phyloP scores from a whole-genome alignment of 2,329 filamentous ascomycete genomes.

The Westerdykella sp. region DNA sequence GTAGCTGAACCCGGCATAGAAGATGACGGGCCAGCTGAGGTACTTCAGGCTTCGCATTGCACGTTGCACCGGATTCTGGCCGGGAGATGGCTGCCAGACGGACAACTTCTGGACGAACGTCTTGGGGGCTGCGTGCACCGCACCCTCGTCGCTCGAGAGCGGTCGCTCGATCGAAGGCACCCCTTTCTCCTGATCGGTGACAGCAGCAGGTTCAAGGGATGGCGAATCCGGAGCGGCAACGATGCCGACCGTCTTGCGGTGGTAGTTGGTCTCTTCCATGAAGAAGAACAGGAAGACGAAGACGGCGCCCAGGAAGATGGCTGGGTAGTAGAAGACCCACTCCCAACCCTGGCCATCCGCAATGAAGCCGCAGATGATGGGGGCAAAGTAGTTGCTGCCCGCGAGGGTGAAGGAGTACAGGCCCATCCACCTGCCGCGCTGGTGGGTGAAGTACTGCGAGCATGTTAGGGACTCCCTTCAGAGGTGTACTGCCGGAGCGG shows the following conservation, averaged over 20 bases:
- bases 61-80: conserved; percentile 14
- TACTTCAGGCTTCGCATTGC: conserved; percentile 19
- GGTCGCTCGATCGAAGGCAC: no score
- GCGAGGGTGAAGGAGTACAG: conserved; percentile 42
- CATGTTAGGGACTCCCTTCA: background rate
- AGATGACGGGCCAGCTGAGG: conserved; percentile 33
- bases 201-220: background rate
- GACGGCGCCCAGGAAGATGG: conserved; percentile 47
- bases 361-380: conserved; percentile 48
- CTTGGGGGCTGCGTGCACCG: conserved; percentile 8
- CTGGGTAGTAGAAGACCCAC: conserved; percentile 48
- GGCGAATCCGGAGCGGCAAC: conserved; percentile 6
- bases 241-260: conserved; percentile 29
- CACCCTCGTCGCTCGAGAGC: conserved; percentile 10
- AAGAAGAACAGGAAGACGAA: conserved; percentile 53
- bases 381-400: conserved; percentile 44
- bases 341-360: conserved; percentile 45
- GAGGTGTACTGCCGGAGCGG: background rate
- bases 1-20: conserved; percentile 22
- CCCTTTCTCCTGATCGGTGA: no score
- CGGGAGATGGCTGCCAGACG: conserved; percentile 16
- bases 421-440: conserved; percentile 40
- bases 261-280: conserved; percentile 56
- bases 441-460: conserved; percentile 40
- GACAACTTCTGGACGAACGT: conserved; percentile 16